phyloP scores from a whole-genome alignment of 441 rosid species.

The Erysimum cheiri region DNA sequence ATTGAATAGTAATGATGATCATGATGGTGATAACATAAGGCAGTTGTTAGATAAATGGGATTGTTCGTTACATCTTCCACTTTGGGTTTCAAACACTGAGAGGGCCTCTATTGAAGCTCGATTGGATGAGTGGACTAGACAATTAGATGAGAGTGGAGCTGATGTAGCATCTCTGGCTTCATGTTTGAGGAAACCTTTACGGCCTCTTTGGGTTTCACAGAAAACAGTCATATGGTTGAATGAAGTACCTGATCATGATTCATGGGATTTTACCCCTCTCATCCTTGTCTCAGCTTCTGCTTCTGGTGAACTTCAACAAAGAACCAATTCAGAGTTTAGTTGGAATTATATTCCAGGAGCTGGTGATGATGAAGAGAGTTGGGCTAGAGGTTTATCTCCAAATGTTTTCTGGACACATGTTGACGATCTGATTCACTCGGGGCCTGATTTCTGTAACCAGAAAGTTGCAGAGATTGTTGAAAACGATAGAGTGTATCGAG shows the following conservation, averaged over 20 bases:
- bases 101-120: constrained; percentile 68
- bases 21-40: constrained; percentile 28
- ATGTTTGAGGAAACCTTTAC: constrained; percentile 73
- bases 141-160: constrained; percentile 82
- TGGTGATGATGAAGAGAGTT: constrained; percentile 98
- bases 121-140: constrained; percentile 74
- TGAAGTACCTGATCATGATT: constrained; percentile 85
- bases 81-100: constrained; percentile 86
- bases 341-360: constrained; percentile 98
- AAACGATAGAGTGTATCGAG: constrained; percentile 74
- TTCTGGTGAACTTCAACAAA: constrained; percentile 51
- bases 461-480: constrained; percentile 92
- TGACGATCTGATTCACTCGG: constrained; percentile 69
- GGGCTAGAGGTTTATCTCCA: constrained; percentile 93
- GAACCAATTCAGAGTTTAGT: constrained; percentile 75
- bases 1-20: constrained; percentile 36
- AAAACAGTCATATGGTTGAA: constrained; percentile 90
- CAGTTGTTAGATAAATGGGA: constrained; percentile 62
- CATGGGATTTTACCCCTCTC: constrained; percentile 92
- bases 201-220: constrained; percentile 91
- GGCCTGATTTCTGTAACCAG: constrained; percentile 77
- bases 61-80: constrained; percentile 86
- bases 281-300: constrained; percentile 86
- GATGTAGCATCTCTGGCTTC: constrained; percentile 69
- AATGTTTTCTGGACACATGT: constrained; percentile 78